Evolutionary conservation across 306 rosid genomes (phyloP).

Genomic region (Cyamopsis tetragonoloba): DNA sequence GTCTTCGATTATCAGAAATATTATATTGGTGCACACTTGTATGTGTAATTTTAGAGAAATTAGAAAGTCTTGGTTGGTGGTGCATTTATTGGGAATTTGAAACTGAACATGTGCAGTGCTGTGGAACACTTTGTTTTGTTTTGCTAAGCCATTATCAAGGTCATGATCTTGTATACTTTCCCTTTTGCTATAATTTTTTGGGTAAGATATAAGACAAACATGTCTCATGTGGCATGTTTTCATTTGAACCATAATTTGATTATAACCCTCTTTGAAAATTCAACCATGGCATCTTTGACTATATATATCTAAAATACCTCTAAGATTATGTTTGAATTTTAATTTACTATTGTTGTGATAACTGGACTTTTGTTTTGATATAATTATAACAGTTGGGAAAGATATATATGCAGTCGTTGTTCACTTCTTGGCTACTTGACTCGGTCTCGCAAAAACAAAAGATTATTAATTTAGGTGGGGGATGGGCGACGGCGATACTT

Average conservation of each 20-base stretch:
- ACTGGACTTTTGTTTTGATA: no score
- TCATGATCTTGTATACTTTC: slow-evolving; percentile 17
- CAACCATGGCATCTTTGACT: slow-evolving; percentile 22
- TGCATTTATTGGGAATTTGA: slow-evolving; percentile 50
- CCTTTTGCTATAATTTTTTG: slow-evolving; percentile 23
- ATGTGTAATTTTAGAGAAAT: slow-evolving; percentile 29
- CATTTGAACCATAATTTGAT: slow-evolving; percentile 7
- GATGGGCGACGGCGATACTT: no score
- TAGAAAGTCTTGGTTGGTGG: slow-evolving; percentile 40
- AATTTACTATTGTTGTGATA: no score
- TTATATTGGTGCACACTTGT: no score
- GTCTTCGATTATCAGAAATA: no score
- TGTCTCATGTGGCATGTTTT: slow-evolving; percentile 16
- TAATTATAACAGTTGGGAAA: no score
- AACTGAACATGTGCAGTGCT: slow-evolving; percentile 40
- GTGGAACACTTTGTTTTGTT: slow-evolving; percentile 15
- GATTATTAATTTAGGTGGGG: no score
- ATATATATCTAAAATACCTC: no score
- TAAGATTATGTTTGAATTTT: no score
- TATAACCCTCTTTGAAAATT: neutral
- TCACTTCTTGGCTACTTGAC: no score
- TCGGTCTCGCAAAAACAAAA: no score
- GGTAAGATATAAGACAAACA: slow-evolving; percentile 2
- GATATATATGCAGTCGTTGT: no score
- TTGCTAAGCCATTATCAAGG: slow-evolving; percentile 14